Base-by-base conservation (phyloP, 2,329 filamentous ascomycete species). In the Leptographium wingfieldii region DNA sequence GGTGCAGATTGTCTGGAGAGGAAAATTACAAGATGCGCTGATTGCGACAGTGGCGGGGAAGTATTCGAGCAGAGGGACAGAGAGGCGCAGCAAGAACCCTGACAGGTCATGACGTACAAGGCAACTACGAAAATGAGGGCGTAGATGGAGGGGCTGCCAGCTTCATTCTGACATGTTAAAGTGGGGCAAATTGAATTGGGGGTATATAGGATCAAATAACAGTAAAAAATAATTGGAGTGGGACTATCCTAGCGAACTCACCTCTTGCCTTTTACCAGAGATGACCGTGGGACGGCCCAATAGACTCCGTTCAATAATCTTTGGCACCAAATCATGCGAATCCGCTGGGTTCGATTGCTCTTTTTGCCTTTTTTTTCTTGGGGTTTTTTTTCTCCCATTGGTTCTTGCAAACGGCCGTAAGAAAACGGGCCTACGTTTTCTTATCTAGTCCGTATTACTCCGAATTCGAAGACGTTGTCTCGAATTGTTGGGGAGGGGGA, bases 201-300 rank as follows among this genome's bases (percentile, higher is more conserved):
- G 49, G 49, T 22, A 58, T 64, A 64, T 64, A 64, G 59, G 16
- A 3, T 11, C 27, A 60, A 60, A 59, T 58, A 63, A 60, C 43
- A 55, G 12, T 19, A 33, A 59, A 46, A 14, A 55, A 59, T 52
- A 61, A 61, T 65, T 62, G 64, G 64, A 65, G 64, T 65, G 64
- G 64, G 64, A 65, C 63, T 64, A 63, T 65, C 63, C 64, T 65
- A 65, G 64, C 64, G 64, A 65, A 65, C 63, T 65, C 64, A 65
- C 64, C 64, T 65, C 64, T 65, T 65, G 64, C 64, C 64, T 65
- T 65, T 65, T 65, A 65, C 64, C 64, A 65, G 64, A 65, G 64
- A 65, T 65, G 64, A 65, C 64, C 64, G 64, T 65, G 64, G 64
- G 62, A 64, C 59, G 64, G 63, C 64, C 64, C 64, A 64, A 60